These are phyloP conservation scores for Ophiostoma quercus DNA, from an alignment of 2,329 filamentous ascomycete genomes.

Conservation along the genomic window DNA sequence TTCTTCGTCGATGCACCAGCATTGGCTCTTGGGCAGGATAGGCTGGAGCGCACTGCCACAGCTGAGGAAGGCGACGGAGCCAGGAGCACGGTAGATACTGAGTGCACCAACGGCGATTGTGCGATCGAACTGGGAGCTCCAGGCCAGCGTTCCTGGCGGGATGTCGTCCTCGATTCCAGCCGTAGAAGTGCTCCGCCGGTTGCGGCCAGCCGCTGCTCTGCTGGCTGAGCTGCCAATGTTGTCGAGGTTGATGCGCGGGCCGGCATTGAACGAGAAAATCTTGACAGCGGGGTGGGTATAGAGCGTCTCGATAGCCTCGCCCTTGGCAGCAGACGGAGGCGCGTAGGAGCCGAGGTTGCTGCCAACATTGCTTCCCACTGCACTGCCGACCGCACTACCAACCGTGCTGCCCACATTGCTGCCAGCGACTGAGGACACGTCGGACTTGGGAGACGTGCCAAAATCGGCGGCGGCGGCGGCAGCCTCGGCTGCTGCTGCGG, in stretches of 20 bases:
- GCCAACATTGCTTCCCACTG: constrained; percentile 3
- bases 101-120: constrained; percentile 75
- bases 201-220: constrained; percentile 22
- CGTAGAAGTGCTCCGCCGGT: constrained; percentile 21
- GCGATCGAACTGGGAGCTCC: constrained; percentile 69
- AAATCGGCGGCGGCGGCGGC: constrained; percentile 22
- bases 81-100: constrained; percentile 78
- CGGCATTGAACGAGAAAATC: constrained; percentile 54
- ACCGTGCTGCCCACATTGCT: constrained; percentile 15
- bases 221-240: constrained; percentile 32
- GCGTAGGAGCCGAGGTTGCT: constrained; percentile 15
- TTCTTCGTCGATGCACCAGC: constrained; percentile 84
- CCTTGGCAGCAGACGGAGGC: constrained; percentile 18
- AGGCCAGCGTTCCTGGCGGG: constrained; percentile 61
- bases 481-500: constrained; percentile 23
- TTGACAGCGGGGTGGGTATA: constrained; percentile 69
- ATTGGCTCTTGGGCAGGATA: constrained; percentile 84
- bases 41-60: constrained; percentile 79
- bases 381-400: constrained; percentile 1
- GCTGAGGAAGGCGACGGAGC: constrained; percentile 81
- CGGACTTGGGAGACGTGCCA: constrained; percentile 22
- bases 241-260: constrained; percentile 34
- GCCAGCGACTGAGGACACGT: constrained; percentile 18
- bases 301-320: constrained; percentile 57
- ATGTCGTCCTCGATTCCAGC: constrained; percentile 36